These are phyloP conservation scores for Rhizopus delemar DNA, from an alignment of 371 early-diverging fungal species.

Conservation along the genomic window DNA sequence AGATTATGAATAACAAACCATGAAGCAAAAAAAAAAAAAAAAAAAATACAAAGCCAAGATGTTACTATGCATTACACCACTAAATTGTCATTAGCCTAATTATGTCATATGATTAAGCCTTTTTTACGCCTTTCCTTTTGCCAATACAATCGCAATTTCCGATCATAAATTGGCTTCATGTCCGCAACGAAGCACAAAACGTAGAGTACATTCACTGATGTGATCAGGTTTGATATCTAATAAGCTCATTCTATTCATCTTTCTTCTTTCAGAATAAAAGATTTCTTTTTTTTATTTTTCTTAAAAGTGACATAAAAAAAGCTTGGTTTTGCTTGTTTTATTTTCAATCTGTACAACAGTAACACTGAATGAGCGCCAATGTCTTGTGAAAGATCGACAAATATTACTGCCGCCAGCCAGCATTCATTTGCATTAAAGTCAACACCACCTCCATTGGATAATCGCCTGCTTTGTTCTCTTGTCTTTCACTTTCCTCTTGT, in stretches of 20 bases:
- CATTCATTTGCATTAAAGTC: slow-evolving; percentile 39
- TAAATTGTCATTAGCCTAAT: too few species aligned
- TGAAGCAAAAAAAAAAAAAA: not conserved
- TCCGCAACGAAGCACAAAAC: not conserved
- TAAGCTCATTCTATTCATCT: not conserved
- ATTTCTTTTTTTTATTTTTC: not conserved
- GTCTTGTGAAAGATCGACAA: slow-evolving; percentile 1
- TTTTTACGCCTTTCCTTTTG: too few species aligned
- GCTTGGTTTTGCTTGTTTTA: not conserved
- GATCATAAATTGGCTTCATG: not conserved
- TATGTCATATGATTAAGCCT: too few species aligned
- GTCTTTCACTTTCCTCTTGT: not conserved
- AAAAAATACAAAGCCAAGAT: too few species aligned
- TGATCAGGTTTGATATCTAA: not conserved
- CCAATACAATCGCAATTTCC: not conserved
- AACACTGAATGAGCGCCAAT: slow-evolving; percentile 2
- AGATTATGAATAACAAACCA: not conserved
- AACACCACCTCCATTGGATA: slow-evolving; percentile 38
- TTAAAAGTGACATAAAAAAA: not conserved
- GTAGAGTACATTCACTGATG: not conserved
- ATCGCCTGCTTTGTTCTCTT: slow-evolving; percentile 7
- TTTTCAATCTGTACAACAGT: not conserved
- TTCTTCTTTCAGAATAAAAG: not conserved
- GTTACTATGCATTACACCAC: too few species aligned
- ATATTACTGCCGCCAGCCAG: slow-evolving; percentile 35